Base-by-base conservation (phyloP, 257 asterid species). In the Solanum habrochaites region DNA sequence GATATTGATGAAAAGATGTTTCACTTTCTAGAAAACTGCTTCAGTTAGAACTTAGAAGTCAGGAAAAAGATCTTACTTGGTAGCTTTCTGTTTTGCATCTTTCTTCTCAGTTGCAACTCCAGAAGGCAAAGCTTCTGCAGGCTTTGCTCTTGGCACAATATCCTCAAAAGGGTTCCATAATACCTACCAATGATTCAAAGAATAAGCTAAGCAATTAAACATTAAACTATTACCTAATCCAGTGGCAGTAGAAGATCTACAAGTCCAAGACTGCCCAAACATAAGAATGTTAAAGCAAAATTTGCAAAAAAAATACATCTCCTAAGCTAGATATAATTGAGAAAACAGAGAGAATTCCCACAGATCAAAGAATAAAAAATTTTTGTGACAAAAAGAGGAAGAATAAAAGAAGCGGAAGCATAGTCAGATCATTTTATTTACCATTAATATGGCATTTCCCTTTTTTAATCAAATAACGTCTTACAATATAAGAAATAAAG, bases 131-230 rank as follows among this genome's bases (percentile, higher is more conserved):
- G 95, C 90, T 90, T 90, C 93, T 42, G 90, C 75, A 49, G 91
- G 39, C 82, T 78, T 88, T 67, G 60, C 89, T 90, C 98, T 93
- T 16, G 98, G 98, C 87, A 94, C 91, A 88, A 97, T 94, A 92
- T 97, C 99, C 72, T 97, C 98, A 93, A 97, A 95, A 32, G 99
- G 99, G 89, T 94, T 96, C 99, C 99, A 97, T 85, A 97, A 88
- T 83, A 97, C 98, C 99, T 95, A 86, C 56, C 81, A 86, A 84
- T 89, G 67, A 77, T 70, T 67, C 83, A 32, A 82, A 74, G 80
- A 86, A 89, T 37, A 85, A 62, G 40, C 43, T 84, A 73, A 35
- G 64, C 83, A 90, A 82, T 27, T 42, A 87, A 58, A 85, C 77
- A 72, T 81, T 82, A 62, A 86, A 84, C 73, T 81, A 35, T 3